Base-by-base conservation (phyloP, 176 grass and related monocot species). In the Eleusine coracana region DNA sequence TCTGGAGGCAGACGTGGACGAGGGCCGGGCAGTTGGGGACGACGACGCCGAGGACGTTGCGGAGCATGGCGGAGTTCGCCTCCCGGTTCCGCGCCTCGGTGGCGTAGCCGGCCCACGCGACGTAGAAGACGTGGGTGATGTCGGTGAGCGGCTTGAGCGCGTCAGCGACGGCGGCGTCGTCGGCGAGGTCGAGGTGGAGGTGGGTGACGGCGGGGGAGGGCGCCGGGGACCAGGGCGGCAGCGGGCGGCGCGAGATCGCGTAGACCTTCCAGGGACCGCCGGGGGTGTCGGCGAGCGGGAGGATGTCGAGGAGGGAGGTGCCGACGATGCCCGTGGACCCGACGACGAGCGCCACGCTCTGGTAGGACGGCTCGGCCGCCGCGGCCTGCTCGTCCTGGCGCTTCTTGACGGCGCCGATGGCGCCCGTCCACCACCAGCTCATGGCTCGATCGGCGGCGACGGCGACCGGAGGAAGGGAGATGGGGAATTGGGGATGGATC, bases 381-480 rank as follows among this genome's bases (percentile, higher is more conserved):
- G 86, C 66, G 18, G 86, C 66, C 39, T 85, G 69, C 77, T 91
- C 90, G 28, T 93, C 94, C 63, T 89, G 83, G 21, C 85, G 85
- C 87, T 89, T 96, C 94, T 87, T 97, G 0, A 86, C 87, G 2
- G 89, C 91, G 73, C 94, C 91, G 78, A 93, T 91, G 44, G 91
- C 94, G 74, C 94, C 88, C 9, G 91, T 87, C 91, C 94, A 97
- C 94, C 91, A 97, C 94, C 94, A 97, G 78, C 94, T 97, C 94
- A 97, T 97, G 37, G 71, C 0, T 64, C 25, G 58, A 37, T 50
- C 18, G 72, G 60, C 76, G 58, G 75, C 38, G 51, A 54, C 51
- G 58, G 21, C n/a, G 45, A 16, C 54, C 23, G 71, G 15, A 0
- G 3, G 71, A 45, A 11, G 7, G 12, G 12, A 37, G 4, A 6